Evolutionary conservation across 352 stramenopile genomes (phyloP), one percentile per base, ranked within the genome.

Genomic region (Paralagenidium karlingii): DNA sequence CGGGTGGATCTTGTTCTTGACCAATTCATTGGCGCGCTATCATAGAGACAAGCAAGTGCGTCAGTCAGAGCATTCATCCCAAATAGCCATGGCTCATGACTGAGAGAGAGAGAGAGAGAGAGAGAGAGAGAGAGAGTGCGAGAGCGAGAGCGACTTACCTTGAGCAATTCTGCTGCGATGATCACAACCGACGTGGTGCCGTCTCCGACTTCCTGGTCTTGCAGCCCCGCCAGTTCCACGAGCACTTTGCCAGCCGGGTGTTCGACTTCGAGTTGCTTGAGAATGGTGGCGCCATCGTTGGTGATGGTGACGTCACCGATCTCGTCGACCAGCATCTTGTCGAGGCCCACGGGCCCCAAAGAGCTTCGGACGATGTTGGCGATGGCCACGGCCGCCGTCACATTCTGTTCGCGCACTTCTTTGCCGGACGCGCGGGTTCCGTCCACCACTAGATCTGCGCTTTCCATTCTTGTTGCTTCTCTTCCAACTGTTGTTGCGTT

Each of bases 231-330:
- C 12, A 99, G 74, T 58, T 99, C 96, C 5, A 98, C 95, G 7
- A 99, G 67, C 10, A 99, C 93, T 46, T 98, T 98, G 21, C 94
- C 96, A 2, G 96, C 96, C 20, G 96, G 96, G 64, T 99, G 96
- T 54, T 99, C 95, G 8, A 99, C 96, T 49, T 99, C 94, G 24
- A 99, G 69, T 53, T 97, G 94, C 73, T 98, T 96, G 36, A 99
- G 70, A 60, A 99, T 99, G 26, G 96, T 99, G n/a, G 96, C 96
- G 37, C 96, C 96, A 55, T 99, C 96, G 69, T 99, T 99, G 13
- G 96, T 99, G 60, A 99, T 99, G 13, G 95, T 98, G 38, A 99
- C 95, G 68, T 99, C 96, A 44, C 96, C 96, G 51, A 99, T 97
- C 63, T 95, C 80, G 60, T 96, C 82, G 36, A 96, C 96, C 13